These are phyloP conservation scores for Mycena metata DNA, from an alignment of 768 basidiomycete species.

Conservation along the genomic window DNA sequence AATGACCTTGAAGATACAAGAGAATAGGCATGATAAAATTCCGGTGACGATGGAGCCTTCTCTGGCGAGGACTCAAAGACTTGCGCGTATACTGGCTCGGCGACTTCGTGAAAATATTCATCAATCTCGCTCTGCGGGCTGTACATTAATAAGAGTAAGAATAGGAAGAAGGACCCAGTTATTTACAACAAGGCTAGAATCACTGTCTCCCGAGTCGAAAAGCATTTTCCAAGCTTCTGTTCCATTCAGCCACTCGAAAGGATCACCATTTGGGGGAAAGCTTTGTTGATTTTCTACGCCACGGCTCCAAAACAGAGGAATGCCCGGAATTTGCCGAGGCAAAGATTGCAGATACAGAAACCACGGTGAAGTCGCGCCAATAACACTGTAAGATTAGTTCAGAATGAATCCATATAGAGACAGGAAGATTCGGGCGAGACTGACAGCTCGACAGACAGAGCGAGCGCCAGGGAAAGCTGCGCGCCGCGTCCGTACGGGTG, in stretches of 20 bases:
- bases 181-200: constrained; percentile 43
- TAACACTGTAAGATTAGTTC: constrained; percentile 54
- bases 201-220: constrained; percentile 35
- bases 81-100: constrained; percentile 36
- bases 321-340: constrained; percentile 63
- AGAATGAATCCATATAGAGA: constrained; percentile 14
- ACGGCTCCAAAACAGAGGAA: constrained; percentile 73
- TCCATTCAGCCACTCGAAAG: constrained; percentile 56
- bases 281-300: constrained; percentile 45
- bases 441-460: constrained; percentile 76
- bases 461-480: constrained; percentile 72
- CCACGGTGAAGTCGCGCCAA: constrained; percentile 68
- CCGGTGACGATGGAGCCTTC: constrained; percentile 46
- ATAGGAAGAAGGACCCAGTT: constrained; percentile 5
- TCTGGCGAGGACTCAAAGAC: constrained; percentile 16
- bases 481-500: constrained; percentile 70
- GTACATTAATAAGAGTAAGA: constrained; percentile 4
- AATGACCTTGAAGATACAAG: constrained; percentile 89
- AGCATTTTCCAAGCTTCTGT: constrained; percentile 56
- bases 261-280: constrained; percentile 37
- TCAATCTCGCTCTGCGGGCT: constrained; percentile 50
- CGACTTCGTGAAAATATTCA: constrained; percentile 53
- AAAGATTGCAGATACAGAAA: constrained; percentile 76
- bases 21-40: constrained; percentile 66
- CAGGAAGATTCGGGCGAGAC: constrained; percentile 42